Conservation (phyloP, 805 yeast genomes). For the Lipomyces orientalis region DNA sequence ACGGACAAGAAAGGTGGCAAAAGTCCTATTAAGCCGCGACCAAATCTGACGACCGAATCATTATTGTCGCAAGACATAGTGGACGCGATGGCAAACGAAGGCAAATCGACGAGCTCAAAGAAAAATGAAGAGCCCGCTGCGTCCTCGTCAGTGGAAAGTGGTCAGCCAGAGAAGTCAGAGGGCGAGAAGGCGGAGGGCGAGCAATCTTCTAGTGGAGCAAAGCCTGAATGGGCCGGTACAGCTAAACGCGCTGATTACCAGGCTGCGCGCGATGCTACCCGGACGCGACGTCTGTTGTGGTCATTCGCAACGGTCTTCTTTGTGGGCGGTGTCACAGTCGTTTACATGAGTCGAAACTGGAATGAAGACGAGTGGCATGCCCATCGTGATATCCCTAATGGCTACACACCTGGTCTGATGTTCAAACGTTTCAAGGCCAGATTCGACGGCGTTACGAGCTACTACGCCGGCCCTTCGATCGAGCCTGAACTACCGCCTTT, state of each 20-base stretch:
- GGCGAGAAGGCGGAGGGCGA: constrained; percentile 31
- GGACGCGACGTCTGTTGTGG: constrained; percentile 23
- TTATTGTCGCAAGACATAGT: constrained; percentile 28
- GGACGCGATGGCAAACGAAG: constrained; percentile 23
- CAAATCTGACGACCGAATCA: constrained; percentile 33
- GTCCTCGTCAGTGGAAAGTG: constrained; percentile 10
- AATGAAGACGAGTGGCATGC: constrained; percentile 67
- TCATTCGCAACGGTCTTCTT: constrained; percentile 16
- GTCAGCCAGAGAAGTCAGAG: constrained; percentile 30
- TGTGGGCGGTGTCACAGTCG: constrained; percentile 20
- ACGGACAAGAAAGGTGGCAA: neutral
- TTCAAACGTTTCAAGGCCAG: constrained; percentile 74
- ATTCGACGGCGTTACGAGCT: constrained; percentile 73
- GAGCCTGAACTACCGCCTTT: constrained; percentile 87
- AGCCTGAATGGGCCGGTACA: constrained; percentile 60
- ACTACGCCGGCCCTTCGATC: constrained; percentile 91
- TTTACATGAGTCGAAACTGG: constrained; percentile 34
- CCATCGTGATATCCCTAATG: constrained; percentile 62
- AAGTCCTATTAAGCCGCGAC: constrained; percentile 24
- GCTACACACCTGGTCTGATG: constrained; percentile 68
- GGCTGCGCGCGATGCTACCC: constrained; percentile 43
- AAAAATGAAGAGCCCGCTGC: constrained; percentile 19
- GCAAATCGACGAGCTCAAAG: neutral
- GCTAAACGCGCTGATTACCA: constrained; percentile 49
- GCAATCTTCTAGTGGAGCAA: constrained; percentile 21